Conservation (phyloP, 1,284 basidiomycete genomes). For the Leccinum pachyderme region DNA sequence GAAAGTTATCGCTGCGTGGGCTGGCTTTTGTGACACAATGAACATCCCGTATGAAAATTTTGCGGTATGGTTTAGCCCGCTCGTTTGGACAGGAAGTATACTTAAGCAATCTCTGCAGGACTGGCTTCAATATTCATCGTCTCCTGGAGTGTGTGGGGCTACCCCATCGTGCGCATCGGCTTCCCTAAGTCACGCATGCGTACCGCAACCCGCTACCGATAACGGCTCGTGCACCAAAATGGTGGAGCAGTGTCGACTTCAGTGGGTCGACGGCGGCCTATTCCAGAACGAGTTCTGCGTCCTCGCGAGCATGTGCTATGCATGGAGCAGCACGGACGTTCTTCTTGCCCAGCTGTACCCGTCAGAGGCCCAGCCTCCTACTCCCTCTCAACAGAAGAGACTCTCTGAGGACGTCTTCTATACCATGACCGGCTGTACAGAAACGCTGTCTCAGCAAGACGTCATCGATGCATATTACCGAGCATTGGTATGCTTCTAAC, state of each 20-base stretch:
- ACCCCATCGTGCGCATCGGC: constrained; percentile 1
- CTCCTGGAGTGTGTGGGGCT: constrained; percentile 18
- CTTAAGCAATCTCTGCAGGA: constrained; percentile 12
- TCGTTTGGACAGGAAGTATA: not conserved
- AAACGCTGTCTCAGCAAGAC: constrained; percentile 23
- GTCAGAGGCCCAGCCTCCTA: constrained; percentile 3
- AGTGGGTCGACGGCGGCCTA: constrained; percentile 16
- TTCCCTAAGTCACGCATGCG: constrained; percentile 5
- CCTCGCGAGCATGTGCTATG: constrained; percentile 27
- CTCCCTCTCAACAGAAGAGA: constrained; percentile 9
- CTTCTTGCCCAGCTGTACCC: constrained; percentile 18
- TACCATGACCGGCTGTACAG: constrained; percentile 21
- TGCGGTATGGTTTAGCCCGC: constrained; percentile 5
- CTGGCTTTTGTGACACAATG: constrained; percentile 18
- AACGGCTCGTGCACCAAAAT: constrained; percentile 25
- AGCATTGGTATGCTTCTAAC: constrained; percentile 13
- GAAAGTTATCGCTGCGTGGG: constrained; percentile 21
- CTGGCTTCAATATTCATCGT: constrained; percentile 24
- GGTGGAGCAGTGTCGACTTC: constrained; percentile 7
- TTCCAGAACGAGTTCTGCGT: constrained; percentile 27
- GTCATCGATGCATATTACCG: constrained; percentile 23
- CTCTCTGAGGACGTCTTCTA: constrained; percentile 22
- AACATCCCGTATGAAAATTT: constrained; percentile 22
- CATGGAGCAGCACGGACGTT: constrained; percentile 23
- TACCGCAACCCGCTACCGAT: constrained; percentile 23